Evolutionary conservation across 768 basidiomycete species (phyloP).

Genomic region (Agaricus blazei): DNA sequence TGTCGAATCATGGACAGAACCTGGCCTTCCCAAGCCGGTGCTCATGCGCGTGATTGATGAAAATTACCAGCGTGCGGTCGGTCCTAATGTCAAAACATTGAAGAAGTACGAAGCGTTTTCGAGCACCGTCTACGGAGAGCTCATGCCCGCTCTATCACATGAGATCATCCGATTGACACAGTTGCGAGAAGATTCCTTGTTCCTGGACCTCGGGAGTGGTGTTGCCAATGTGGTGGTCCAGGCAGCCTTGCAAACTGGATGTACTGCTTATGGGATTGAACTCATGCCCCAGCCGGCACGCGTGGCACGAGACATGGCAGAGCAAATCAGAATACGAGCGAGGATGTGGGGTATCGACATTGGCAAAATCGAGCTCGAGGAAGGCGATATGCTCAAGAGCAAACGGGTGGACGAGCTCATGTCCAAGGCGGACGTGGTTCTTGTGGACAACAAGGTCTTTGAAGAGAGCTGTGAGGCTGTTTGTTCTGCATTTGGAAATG

Average conservation of each 20-base stretch:
- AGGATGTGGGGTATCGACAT: constrained; percentile 87
- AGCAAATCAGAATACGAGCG: constrained; percentile 72
- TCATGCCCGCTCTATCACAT: constrained; percentile 79
- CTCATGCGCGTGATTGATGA: constrained; percentile 80
- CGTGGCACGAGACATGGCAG: constrained; percentile 72
- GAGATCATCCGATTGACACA: constrained; percentile 55
- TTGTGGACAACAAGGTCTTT: constrained; percentile 89
- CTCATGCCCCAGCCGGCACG: constrained; percentile 73
- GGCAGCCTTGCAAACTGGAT: constrained; percentile 76
- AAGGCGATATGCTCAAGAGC: constrained; percentile 83
- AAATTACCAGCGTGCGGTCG: constrained; percentile 90
- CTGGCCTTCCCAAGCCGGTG: constrained; percentile 58
- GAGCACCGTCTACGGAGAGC: constrained; percentile 85
- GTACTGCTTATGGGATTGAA: constrained; percentile 73
- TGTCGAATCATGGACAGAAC: constrained; percentile 44
- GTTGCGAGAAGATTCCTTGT: constrained; percentile 56
- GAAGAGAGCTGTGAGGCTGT: constrained; percentile 58
- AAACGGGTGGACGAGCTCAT: constrained; percentile 64
- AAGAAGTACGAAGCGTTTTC: constrained; percentile 81
- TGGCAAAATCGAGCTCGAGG: constrained; percentile 72
- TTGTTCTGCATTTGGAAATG: neutral
- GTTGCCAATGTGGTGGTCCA: constrained; percentile 85
- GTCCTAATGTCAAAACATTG: constrained; percentile 79
- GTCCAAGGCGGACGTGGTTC: constrained; percentile 80
- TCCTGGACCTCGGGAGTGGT: constrained; percentile 83